Conservation (phyloP, 306 rosid species). For the Hylodesmum podocarpum region DNA sequence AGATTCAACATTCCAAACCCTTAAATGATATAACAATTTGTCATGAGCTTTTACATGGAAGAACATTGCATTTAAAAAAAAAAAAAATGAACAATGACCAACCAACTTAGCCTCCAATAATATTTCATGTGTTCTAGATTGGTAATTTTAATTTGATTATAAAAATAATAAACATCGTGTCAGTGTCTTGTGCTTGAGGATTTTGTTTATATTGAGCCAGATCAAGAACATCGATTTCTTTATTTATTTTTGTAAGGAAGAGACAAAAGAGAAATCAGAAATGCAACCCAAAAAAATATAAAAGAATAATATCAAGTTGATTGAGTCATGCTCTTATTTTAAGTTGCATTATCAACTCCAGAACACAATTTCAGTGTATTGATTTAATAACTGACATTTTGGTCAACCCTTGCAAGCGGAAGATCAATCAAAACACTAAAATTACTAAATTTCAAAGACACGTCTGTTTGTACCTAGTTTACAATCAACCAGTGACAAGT, state of each 20-base stretch:
- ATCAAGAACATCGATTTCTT: constrained; percentile 13
- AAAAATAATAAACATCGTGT: constrained; percentile 19
- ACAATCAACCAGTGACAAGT: not conserved
- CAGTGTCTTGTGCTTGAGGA: constrained; percentile 29
- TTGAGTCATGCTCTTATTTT: constrained; percentile 19
- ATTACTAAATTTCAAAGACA: not conserved
- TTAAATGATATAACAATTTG: not conserved
- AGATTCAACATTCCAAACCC: not conserved
- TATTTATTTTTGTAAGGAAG: not conserved
- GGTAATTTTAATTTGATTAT: constrained; percentile 1
- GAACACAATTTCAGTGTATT: constrained; percentile 11
- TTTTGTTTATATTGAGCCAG: constrained; percentile 18
- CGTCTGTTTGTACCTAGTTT: not conserved
- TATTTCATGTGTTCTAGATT: not conserved
- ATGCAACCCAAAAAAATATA: not conserved
- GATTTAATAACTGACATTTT: constrained; percentile 22
- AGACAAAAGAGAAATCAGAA: constrained; percentile 18
- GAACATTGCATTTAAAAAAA: constrained; percentile 3
- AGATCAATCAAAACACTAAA: constrained; percentile 20
- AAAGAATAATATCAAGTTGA: constrained; percentile 20
- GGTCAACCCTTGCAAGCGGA: constrained; percentile 44
- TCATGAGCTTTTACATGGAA: not conserved
- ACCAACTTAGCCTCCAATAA: not conserved
- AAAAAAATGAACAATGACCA: constrained; percentile 11
- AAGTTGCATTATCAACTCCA: not conserved